These are phyloP conservation scores for Orbilia ellipsospora DNA, from an alignment of 2,329 filamentous ascomycete species.

Conservation along the genomic window DNA sequence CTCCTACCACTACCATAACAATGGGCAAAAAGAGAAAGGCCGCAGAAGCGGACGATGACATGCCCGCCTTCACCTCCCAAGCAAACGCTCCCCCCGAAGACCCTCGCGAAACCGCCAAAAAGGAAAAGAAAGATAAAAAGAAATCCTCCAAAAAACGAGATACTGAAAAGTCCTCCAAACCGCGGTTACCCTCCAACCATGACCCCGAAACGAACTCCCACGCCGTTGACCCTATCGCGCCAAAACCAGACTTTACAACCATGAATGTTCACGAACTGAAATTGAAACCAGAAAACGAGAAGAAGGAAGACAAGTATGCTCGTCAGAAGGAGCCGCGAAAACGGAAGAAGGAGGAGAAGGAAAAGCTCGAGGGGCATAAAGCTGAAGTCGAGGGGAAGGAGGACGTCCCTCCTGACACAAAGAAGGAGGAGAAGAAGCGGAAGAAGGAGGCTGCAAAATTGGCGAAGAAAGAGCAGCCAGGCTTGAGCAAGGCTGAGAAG, in stretches of 20 bases:
- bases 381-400: slow-evolving; percentile 41
- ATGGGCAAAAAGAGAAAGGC: slow-evolving; percentile 55
- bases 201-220: slow-evolving; percentile 24
- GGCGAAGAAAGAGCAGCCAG: slow-evolving; percentile 33
- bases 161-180: slow-evolving; percentile 35
- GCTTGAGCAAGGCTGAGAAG: slow-evolving; percentile 42
- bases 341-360: slow-evolving; percentile 46
- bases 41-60: slow-evolving; percentile 34
- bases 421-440: slow-evolving; percentile 39
- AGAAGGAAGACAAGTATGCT: slow-evolving; percentile 39
- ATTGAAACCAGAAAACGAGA: slow-evolving; percentile 32
- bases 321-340: slow-evolving; percentile 39
- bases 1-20: slow-evolving; percentile 5
- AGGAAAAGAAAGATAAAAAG: slow-evolving; percentile 29
- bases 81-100: slow-evolving; percentile 31
- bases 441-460: slow-evolving; percentile 16
- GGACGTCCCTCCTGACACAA: slow-evolving; percentile 16
- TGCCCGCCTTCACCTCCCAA: slow-evolving; percentile 35
- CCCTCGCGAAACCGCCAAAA: slow-evolving; percentile 5
- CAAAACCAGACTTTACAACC: slow-evolving; percentile 14
- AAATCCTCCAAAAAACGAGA: slow-evolving; percentile 30
- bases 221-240: not conserved
- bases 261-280: slow-evolving; percentile 41
- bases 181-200: slow-evolving; percentile 26
- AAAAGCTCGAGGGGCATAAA: slow-evolving; percentile 30